A percentile compares a stretch with the other conserved stretches of the same genome.
These are phyloP conservation scores for Dictyostelium brefeldianum DNA, from an alignment of 78 protist species.

Conservation along the genomic window DNA sequence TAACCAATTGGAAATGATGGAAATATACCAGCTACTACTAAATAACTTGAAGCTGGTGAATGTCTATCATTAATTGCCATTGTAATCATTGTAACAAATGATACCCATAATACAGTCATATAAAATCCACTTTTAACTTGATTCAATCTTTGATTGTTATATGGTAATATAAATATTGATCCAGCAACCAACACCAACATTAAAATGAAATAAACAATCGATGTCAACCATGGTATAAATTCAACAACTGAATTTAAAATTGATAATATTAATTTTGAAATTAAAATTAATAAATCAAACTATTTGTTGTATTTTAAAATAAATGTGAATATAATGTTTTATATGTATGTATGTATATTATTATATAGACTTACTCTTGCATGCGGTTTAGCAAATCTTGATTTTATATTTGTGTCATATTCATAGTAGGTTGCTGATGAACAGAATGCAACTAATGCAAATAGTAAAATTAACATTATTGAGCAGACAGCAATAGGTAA, in stretches of 20 bases:
- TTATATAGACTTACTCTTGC: constrained; percentile 55
- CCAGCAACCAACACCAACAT: constrained; percentile 39
- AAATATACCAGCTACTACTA: constrained; percentile 28
- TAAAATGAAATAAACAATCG: constrained; percentile 30
- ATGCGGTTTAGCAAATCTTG: constrained; percentile 73
- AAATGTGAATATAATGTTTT: not conserved
- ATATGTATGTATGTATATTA: too few relatives aligned
- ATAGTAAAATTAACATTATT: constrained; percentile 12
- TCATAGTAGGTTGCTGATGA: constrained; percentile 57
- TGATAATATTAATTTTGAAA: constrained; percentile 45
- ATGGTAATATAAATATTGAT: constrained; percentile 57
- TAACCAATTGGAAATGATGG: constrained; percentile 51
- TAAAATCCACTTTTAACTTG: constrained; percentile 71
- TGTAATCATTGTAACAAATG: constrained; percentile 34
- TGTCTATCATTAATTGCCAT: not conserved
- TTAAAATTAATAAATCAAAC: constrained; percentile 64
- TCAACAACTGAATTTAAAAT: constrained; percentile 24
- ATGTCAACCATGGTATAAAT: constrained; percentile 33
- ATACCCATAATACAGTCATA: constrained; percentile 43
- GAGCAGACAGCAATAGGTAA: constrained; percentile 19
- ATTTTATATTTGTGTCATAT: constrained; percentile 22
- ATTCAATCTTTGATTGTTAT: constrained; percentile 56
- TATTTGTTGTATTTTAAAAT: not conserved
- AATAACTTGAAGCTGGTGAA: constrained; percentile 27
- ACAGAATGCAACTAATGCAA: constrained; percentile 21